A percentile compares a stretch with the other conserved stretches of the same genome.
Conservation (phyloP, 345 rosid species). For the Moringa oleifera region DNA sequence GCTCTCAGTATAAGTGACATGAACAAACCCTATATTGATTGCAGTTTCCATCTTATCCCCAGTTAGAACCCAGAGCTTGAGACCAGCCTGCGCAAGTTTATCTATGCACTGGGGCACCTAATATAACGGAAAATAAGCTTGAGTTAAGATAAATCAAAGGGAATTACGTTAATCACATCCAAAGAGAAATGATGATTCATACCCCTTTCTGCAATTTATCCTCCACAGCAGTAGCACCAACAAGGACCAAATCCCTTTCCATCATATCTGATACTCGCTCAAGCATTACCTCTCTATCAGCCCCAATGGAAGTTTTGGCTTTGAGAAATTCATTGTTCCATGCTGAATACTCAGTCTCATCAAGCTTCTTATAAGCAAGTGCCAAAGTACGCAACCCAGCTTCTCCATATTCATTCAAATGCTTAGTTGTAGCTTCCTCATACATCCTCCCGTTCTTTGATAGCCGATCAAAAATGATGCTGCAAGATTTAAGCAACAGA, state of each 20-base stretch:
- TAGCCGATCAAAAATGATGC: constrained; percentile 86
- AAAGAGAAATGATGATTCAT: constrained; percentile 13
- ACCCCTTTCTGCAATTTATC: constrained; percentile 98
- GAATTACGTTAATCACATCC: constrained; percentile 5
- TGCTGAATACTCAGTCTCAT: constrained; percentile 61
- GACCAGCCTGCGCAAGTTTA: constrained; percentile 96
- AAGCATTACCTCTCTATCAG: constrained; percentile 72
- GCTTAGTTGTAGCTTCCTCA: constrained; percentile 58
- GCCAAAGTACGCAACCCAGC: constrained; percentile 86
- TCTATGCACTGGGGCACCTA: constrained; percentile 99
- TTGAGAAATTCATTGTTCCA: constrained; percentile 81
- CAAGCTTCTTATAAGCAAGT: constrained; percentile 69
- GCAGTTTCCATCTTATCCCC: constrained; percentile 99
- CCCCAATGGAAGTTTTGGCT: constrained; percentile 78
- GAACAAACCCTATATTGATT: constrained; percentile 86
- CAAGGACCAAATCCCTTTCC: constrained; percentile 80
- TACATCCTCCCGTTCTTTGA: constrained; percentile 71
- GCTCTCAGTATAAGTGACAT: constrained; percentile 6
- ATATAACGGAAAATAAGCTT: constrained; percentile 14
- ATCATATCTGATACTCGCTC: constrained; percentile 76
- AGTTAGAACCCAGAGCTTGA: constrained; percentile 95
- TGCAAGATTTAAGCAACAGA: constrained; percentile 29
- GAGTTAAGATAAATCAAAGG: constrained; percentile 17
- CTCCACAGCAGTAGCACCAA: constrained; percentile 99
- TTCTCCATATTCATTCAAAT: constrained; percentile 93